Base-by-base conservation (phyloP, 148 eudicot species). In the Limonium bicolor region DNA sequence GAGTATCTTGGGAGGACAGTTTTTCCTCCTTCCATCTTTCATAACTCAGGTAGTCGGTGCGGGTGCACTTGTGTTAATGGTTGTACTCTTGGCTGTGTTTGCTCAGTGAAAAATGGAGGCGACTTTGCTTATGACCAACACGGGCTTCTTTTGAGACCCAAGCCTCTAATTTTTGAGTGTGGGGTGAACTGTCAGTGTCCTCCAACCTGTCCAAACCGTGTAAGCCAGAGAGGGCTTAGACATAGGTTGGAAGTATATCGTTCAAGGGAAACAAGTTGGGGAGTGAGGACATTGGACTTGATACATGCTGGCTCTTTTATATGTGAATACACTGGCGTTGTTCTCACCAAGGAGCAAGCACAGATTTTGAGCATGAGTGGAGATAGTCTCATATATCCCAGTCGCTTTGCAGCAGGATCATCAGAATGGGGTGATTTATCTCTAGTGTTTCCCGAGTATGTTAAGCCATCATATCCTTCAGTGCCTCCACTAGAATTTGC, bases 221-320 rank as follows among this genome's bases (percentile, higher is more conserved):
- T 84, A 54, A 77, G 68, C 27, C 97, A 84, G 41, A 72, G 65
- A 30, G 97, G 97, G 20, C 43, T 84, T 42, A 78, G 58, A 58
- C 34, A 71, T 44, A 73, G 61, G 17, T 65, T 90, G 60, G 97
- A 90, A 61, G 84, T 90, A 25, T 84, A 80, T 65, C 64, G 95
- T 68, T 84, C 97, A 0, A 71, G 64, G 58, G 95, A 90, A 60
- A 77, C 84, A 0, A 70, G 77, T 33, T 90, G 95, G 97, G 97
- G 85, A 43, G 79, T 90, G 58, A 68, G 95, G 55, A 84, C 92
- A 0, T 58, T 90, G 34, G 84, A 90, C 35, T 54, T 84, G 55
- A 77, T 90, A 37, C 93, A 59, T 58, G 95, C 95, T 29, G 95
- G 97, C 28, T 59, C 80, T 40, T 90, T 90, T 58, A 78, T 90